These are phyloP conservation scores for barrel medic (Medicago truncatula) DNA, from an alignment of 306 rosid species.

Conservation along the genomic window DNA sequence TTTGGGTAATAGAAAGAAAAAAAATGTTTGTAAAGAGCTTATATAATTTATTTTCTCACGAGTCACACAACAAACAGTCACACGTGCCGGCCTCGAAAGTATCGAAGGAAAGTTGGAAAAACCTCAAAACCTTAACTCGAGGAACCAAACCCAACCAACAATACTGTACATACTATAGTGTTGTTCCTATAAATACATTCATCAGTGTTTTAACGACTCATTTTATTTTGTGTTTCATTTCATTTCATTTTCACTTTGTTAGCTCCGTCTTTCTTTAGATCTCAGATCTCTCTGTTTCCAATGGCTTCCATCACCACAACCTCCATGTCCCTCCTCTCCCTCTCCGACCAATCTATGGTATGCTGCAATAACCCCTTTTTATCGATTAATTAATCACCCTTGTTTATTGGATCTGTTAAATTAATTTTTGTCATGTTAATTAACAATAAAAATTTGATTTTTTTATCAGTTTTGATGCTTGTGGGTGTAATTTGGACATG, in stretches of 20 bases:
- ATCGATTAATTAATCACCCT: not conserved
- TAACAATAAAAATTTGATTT: not conserved
- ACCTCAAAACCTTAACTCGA: constrained; percentile 4
- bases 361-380: not conserved
- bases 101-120: not conserved
- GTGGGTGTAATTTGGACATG: not conserved
- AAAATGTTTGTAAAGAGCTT: too few relatives aligned
- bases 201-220: not conserved
- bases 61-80: not conserved
- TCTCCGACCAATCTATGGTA: constrained; percentile 53
- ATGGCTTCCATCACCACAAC: constrained; percentile 59
- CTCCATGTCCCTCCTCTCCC: constrained; percentile 48
- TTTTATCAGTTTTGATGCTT: not conserved
- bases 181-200: constrained; percentile 17
- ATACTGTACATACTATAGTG: not conserved
- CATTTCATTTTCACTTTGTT: constrained; percentile 35
- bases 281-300: constrained; percentile 38
- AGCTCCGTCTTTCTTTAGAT: constrained; percentile 54
- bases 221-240: not conserved
- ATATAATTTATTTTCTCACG: too few relatives aligned
- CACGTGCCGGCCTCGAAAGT: constrained; percentile 23
- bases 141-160: not conserved
- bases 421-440: not conserved
- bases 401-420: not conserved
- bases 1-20: too few relatives aligned